These are phyloP conservation scores for Sisymbrium altissimum DNA, from an alignment of 345 rosid species.

Conservation along the genomic window DNA sequence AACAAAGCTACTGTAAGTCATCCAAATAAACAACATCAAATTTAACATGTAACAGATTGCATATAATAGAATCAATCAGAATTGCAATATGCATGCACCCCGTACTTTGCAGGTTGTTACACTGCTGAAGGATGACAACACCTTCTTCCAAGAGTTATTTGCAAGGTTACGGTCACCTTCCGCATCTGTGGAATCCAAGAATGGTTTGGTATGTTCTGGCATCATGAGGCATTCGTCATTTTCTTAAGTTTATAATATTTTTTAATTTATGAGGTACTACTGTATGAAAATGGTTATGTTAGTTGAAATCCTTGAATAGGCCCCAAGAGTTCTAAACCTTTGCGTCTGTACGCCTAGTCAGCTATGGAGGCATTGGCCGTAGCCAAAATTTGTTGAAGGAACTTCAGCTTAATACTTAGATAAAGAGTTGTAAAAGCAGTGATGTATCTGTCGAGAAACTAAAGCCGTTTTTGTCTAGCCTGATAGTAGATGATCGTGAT, in stretches of 20 bases:
- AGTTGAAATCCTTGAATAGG: neutral
- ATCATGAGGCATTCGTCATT: neutral
- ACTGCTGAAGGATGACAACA: slow-evolving; percentile 67
- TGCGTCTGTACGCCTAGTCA: neutral
- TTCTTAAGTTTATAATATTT: neutral
- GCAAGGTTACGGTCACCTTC: slow-evolving; percentile 61
- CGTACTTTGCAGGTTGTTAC: slow-evolving; percentile 59
- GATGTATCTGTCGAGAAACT: neutral
- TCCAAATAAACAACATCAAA: slow-evolving; percentile 1
- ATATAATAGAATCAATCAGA: neutral
- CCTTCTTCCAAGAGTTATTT: slow-evolving; percentile 83
- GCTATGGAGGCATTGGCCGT: neutral
- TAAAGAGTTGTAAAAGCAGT: too few relatives aligned
- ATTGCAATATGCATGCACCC: slow-evolving; percentile 6
- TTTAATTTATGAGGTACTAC: neutral
- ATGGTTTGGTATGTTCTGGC: slow-evolving; percentile 59
- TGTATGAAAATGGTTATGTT: neutral
- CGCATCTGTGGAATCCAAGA: slow-evolving; percentile 68
- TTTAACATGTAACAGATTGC: neutral
- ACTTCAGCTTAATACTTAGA: neutral
- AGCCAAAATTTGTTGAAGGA: neutral
- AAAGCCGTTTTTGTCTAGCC: neutral
- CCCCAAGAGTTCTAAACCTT: neutral
- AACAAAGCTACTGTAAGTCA: slow-evolving; percentile 77
- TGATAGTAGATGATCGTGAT: slow-evolving; percentile 4